These are phyloP conservation scores for Penicillium nordicum DNA, from an alignment of 2,329 filamentous ascomycete species.

Conservation along the genomic window DNA sequence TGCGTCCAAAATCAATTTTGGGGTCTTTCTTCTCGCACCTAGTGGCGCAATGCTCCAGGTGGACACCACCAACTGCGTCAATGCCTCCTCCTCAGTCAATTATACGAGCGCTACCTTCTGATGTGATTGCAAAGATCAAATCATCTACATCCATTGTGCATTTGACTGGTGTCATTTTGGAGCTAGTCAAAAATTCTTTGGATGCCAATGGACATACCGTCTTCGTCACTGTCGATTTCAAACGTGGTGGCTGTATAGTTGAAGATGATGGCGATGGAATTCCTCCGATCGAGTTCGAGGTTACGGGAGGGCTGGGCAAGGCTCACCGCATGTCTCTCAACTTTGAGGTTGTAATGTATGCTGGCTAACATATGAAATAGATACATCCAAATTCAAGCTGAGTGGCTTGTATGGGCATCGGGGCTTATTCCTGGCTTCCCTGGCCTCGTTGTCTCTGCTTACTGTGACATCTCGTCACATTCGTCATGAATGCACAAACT, in stretches of 20 bases:
- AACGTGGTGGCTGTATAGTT: constrained; percentile 70
- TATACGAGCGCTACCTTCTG: constrained; percentile 67
- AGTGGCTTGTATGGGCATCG: constrained; percentile 59
- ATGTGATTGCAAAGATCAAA: constrained; percentile 74
- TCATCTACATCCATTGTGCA: constrained; percentile 78
- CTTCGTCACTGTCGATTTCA: constrained; percentile 69
- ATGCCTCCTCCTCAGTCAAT: constrained; percentile 26
- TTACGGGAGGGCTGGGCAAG: constrained; percentile 67
- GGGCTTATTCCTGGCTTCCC: constrained; percentile 73
- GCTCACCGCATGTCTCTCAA: constrained; percentile 57
- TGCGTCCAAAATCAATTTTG: not conserved
- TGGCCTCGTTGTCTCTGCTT: constrained; percentile 72
- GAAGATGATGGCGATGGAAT: constrained; percentile 87
- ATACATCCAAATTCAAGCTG: constrained; percentile 69
- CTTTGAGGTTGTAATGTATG: not conserved
- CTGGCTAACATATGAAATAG: constrained; percentile 45
- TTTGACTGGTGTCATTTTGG: constrained; percentile 66
- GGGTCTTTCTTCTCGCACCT: not conserved
- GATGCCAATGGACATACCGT: constrained; percentile 72
- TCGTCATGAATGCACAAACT: constrained; percentile 51
- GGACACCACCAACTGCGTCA: constrained; percentile 2
- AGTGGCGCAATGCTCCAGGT: constrained; percentile 7
- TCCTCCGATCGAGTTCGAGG: constrained; percentile 65
- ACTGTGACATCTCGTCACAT: constrained; percentile 69
- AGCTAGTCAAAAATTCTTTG: constrained; percentile 76